phyloP scores from a whole-genome alignment of 2,329 filamentous ascomycete species.

The Fusarium tuaranense region DNA sequence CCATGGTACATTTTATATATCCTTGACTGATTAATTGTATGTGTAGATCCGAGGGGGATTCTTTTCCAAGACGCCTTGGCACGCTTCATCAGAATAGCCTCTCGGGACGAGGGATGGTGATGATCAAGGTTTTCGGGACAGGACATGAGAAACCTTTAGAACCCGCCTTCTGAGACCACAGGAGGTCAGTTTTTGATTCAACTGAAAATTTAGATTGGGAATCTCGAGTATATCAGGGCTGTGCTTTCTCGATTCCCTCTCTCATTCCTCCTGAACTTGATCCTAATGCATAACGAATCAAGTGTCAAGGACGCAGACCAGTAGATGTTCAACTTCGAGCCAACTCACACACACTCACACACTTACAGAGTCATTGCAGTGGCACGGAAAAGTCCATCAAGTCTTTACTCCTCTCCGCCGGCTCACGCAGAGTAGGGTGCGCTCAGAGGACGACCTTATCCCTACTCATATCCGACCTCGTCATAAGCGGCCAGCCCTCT shows the following conservation, averaged over 20 bases:
- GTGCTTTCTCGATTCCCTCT: too few species aligned
- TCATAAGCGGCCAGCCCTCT: too few species aligned
- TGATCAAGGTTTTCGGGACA: background rate
- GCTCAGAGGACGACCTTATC: too few species aligned
- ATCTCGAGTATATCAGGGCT: too few species aligned
- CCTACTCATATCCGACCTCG: too few species aligned
- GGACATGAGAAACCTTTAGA: background rate
- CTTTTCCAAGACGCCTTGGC: background rate
- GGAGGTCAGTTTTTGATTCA: too few species aligned
- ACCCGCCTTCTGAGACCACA: too few species aligned
- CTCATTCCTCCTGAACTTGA: too few species aligned
- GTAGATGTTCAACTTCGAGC: background rate
- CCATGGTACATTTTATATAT: background rate
- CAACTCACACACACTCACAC: background rate
- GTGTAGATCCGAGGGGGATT: background rate
- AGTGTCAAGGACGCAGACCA: background rate
- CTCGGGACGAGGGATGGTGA: background rate
- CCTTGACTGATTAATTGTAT: background rate
- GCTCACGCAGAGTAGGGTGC: background rate
- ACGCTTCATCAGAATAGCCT: background rate
- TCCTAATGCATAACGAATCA: too few species aligned
- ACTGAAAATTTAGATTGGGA: too few species aligned
- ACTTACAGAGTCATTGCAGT: background rate
- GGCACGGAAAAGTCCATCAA: background rate
- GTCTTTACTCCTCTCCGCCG: background rate